Conservation (phyloP, 805 yeast species). For the Saturnispora silvae region DNA sequence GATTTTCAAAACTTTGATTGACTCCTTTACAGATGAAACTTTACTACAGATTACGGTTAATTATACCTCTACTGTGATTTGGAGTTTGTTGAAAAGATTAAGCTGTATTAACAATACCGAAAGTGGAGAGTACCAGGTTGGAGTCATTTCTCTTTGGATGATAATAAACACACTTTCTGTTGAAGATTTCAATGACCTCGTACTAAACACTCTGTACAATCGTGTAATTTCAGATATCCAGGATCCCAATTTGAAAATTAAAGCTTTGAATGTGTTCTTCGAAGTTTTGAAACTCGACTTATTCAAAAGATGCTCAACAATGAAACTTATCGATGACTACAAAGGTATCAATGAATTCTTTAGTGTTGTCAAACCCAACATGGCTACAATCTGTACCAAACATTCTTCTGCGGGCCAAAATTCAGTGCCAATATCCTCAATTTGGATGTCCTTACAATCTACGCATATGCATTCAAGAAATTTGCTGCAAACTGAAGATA, state of each 20-base stretch:
- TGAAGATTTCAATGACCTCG: neutral
- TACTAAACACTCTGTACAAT: neutral
- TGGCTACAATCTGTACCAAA: too few species aligned
- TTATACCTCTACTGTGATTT: neutral
- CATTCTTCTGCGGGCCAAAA: too few species aligned
- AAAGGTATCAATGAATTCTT: neutral
- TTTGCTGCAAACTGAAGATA: too few species aligned
- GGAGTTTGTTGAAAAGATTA: neutral
- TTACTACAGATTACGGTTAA: neutral
- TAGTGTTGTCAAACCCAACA: neutral
- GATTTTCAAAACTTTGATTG: neutral
- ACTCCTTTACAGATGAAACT: neutral
- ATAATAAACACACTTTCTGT: neutral
- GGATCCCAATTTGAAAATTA: neutral
- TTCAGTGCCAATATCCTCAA: too few species aligned
- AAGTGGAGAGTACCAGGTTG: neutral
- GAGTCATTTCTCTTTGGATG: neutral
- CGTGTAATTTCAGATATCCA: neutral
- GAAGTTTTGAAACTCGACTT: neutral
- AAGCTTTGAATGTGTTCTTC: neutral
- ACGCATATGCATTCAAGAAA: too few species aligned
- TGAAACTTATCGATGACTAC: neutral
- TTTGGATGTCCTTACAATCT: too few species aligned
- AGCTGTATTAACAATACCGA: neutral
- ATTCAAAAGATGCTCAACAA: neutral